phyloP scores from a whole-genome alignment of 2,329 filamentous ascomycete species.

The Hyphodiscus sp. region DNA sequence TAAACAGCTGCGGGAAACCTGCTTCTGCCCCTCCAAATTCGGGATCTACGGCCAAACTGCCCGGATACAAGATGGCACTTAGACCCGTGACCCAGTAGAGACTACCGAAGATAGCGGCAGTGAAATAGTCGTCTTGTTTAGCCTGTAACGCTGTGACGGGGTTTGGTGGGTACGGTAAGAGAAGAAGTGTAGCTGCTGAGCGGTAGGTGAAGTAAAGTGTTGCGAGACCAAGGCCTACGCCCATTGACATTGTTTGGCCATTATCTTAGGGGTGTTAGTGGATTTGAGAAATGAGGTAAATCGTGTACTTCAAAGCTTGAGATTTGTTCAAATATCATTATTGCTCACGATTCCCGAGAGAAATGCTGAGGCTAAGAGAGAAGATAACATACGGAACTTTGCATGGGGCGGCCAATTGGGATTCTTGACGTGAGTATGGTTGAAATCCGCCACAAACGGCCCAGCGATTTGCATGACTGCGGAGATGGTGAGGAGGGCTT shows the following conservation, averaged over 20 bases:
- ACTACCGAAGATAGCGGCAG: slow-evolving; percentile 33
- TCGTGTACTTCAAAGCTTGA: too few relatives aligned
- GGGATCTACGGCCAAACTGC: slow-evolving; percentile 37
- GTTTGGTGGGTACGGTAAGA: too few relatives aligned
- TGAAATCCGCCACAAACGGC: slow-evolving; percentile 32
- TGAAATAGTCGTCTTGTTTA: slow-evolving; percentile 19
- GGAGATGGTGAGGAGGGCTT: slow-evolving; percentile 17
- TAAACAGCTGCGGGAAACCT: not conserved
- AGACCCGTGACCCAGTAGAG: slow-evolving; percentile 40
- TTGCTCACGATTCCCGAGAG: too few relatives aligned
- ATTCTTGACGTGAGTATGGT: slow-evolving; percentile 41
- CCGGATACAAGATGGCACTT: slow-evolving; percentile 41
- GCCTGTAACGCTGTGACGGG: too few relatives aligned
- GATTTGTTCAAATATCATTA: too few relatives aligned
- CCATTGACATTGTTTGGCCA: slow-evolving; percentile 44
- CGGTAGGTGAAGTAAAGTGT: slow-evolving; percentile 34
- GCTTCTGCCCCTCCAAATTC: slow-evolving; percentile 36
- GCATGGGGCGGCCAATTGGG: slow-evolving; percentile 44
- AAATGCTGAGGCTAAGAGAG: too few relatives aligned
- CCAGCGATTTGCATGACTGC: slow-evolving; percentile 18
- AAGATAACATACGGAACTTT: too few relatives aligned
- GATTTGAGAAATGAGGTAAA: too few relatives aligned
- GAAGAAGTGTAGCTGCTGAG: too few relatives aligned
- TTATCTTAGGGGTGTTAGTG: too few relatives aligned
- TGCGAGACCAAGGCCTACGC: slow-evolving; percentile 33